Conservation (phyloP, 352 stramenopile species). For the Globisporangium middletonii region DNA sequence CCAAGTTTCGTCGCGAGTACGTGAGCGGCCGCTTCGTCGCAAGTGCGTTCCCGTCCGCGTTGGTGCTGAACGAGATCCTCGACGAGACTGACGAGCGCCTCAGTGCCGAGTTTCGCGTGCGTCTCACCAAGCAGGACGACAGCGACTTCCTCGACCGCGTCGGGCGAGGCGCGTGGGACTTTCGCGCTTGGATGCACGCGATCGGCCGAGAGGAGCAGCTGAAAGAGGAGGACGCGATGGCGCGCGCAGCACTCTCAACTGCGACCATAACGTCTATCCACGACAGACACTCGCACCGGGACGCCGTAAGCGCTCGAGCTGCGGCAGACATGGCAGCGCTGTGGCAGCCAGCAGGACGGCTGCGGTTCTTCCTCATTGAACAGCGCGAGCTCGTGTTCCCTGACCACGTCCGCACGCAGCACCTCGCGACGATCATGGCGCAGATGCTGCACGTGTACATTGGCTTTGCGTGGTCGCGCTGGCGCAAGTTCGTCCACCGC, state of each 20-base stretch:
- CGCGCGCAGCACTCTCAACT: conserved; percentile 1
- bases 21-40: conserved; percentile 22
- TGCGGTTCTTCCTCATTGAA: conserved; percentile 52
- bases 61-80: conserved; percentile 42
- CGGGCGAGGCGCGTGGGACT: conserved; percentile 30
- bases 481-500: conserved; percentile 31
- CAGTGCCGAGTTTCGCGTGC: conserved; percentile 32
- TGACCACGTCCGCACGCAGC: conserved; percentile 24
- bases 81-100: conserved; percentile 35
- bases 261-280: background rate
- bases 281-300: background rate
- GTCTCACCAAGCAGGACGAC: conserved; percentile 34
- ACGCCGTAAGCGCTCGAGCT: background rate
- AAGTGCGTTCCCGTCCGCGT: conserved; percentile 31
- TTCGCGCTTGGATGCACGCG: conserved; percentile 31
- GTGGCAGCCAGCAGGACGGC: conserved; percentile 36
- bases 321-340: background rate
- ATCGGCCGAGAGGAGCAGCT: conserved; percentile 37
- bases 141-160: conserved; percentile 30
- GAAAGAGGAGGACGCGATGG: conserved; percentile 39
- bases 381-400: conserved; percentile 38
- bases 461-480: conserved; percentile 55
- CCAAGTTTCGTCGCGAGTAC: conserved; percentile 40
- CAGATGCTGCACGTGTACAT: conserved; percentile 59
- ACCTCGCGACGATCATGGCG: conserved; percentile 39